Evolutionary conservation across 441 rosid genomes (phyloP), one percentile per base, ranked within the genome.

Genomic region (Pelargonium citronellum): DNA sequence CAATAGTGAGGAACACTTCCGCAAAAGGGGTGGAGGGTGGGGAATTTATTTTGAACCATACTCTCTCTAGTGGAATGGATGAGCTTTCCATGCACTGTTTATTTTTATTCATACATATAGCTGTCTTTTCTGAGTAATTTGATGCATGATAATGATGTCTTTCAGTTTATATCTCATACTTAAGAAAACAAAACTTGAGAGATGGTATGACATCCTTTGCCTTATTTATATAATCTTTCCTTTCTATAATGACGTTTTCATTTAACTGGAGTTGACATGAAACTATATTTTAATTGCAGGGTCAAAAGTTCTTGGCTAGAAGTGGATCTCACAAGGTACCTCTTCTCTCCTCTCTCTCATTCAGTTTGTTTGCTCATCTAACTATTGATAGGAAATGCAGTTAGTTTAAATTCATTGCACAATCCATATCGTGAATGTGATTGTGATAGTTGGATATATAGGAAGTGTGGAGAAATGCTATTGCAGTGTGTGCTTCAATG

Each of bases 251-350:
- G 57, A 3, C 34, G 46, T 71, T 34, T 16, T 27, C 47, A 12
- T 44, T 67, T 24, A 67, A 24, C 5, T 75, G 67, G 65, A 67
- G 61, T 44, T 74, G 75, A 77, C 73, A 55, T 73, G 68, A 69
- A 39, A 43, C 16, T 68, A 7, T 73, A 12, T 69, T 62, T 41
- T 27, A 7, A 62, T 74, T 77, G 64, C 87, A 89, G 96, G 91
- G 71, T 66, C 79, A 77, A 68, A 71, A 71, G 60, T 87, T 87
- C 78, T 64, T 87, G 66, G 89, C 84, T 70, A 87, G 83, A 79
- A 81, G 79, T 71, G 78, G 88, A 66, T 80, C 84, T 41, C 90
- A 90, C 74, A 90, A 90, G 91, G 96, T 90, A 72, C 7, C 61
- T 55, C 30, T 37, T 69, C 17, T 1, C 27, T 41, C 16, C 11